Conservation (phyloP, 2,329 filamentous ascomycete species). For the Pseudomassariella vexata region DNA sequence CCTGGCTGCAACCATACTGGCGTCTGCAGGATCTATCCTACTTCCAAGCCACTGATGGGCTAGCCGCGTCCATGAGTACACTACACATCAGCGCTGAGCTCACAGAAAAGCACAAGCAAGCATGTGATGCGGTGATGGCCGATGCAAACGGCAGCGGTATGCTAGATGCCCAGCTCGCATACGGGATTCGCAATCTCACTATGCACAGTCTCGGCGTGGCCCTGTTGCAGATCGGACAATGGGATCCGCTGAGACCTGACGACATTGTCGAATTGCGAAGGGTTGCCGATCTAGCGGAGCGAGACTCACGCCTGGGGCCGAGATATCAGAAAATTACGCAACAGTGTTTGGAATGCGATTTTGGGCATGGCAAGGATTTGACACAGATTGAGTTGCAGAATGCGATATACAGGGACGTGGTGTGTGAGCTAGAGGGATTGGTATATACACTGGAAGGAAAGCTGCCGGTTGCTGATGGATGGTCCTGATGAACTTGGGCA, state of each 20-base stretch:
- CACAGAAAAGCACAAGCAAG: neutral
- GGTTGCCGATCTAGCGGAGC: conserved; percentile 6
- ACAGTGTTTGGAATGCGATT: conserved; percentile 19
- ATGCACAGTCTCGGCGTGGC: conserved; percentile 21
- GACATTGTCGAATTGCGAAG: conserved; percentile 17
- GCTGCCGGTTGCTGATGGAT: too few species aligned
- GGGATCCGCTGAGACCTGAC: conserved; percentile 12
- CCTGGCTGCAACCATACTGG: conserved; percentile 9
- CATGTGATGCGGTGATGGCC: conserved; percentile 1
- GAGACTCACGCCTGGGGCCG: conserved; percentile 10
- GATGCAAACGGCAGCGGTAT: conserved; percentile 2
- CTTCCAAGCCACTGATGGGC: conserved; percentile 6
- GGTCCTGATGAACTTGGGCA: too few species aligned
- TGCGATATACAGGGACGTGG: conserved; percentile 13
- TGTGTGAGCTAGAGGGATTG: conserved; percentile 10
- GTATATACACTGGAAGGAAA: conserved; percentile 4
- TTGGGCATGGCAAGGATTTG: conserved; percentile 15
- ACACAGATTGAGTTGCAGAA: conserved; percentile 10
- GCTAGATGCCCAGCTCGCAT: conserved; percentile 7
- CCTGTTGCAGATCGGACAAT: conserved; percentile 20
- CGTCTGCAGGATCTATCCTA: conserved; percentile 10
- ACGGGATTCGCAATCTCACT: conserved; percentile 17
- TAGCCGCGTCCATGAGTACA: conserved; percentile 10
- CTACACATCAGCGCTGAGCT: conserved; percentile 11
- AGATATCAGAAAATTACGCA: conserved; percentile 17